Evolutionary conservation across 1,284 basidiomycete species (phyloP).

Genomic region (Golubevia pallescens): DNA sequence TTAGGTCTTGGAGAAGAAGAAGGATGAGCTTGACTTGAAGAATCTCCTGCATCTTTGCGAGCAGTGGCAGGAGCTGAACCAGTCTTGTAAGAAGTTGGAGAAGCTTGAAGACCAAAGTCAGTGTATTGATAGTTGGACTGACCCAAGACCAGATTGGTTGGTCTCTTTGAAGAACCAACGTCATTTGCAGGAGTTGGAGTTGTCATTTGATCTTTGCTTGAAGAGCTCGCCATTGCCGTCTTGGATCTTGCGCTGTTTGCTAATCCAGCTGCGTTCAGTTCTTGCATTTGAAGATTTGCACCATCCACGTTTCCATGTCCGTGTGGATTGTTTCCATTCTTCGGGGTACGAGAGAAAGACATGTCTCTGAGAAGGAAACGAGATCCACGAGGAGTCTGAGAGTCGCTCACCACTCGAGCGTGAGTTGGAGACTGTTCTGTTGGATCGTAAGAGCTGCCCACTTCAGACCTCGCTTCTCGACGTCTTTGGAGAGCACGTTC

Average conservation of each 20-base stretch:
- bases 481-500: too few relatives aligned
- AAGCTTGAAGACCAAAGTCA: not conserved
- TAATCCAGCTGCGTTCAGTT: not conserved
- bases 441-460: too few relatives aligned
- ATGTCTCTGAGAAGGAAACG: not conserved
- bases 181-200: not conserved
- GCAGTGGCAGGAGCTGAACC: not conserved
- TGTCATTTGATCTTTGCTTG: not conserved
- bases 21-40: too few relatives aligned
- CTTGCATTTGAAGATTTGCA: not conserved
- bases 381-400: not conserved
- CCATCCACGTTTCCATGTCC: not conserved
- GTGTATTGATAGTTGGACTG: not conserved
- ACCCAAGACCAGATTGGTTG: not conserved
- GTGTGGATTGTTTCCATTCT: not conserved
- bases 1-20: too few relatives aligned
- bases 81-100: not conserved
- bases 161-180: not conserved
- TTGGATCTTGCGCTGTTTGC: not conserved
- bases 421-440: too few relatives aligned
- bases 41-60: not conserved
- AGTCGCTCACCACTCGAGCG: not conserved
- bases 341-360: not conserved
- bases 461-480: too few relatives aligned
- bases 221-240: too few relatives aligned